phyloP scores from a whole-genome alignment of 768 basidiomycete genomes.

The Termitomyces sp. region DNA sequence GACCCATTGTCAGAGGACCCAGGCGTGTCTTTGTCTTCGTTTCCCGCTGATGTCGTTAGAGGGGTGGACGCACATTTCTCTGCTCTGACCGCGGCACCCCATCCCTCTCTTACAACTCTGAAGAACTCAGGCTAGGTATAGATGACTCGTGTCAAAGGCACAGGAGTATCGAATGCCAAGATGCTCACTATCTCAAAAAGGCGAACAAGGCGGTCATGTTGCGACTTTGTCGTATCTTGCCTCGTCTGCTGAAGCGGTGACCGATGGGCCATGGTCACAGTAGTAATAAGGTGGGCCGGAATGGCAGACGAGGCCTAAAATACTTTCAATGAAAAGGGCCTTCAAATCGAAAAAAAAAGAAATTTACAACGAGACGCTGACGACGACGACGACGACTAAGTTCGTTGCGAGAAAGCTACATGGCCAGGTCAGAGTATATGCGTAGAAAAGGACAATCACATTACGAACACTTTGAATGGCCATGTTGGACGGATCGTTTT shows the following conservation, averaged over 20 bases:
- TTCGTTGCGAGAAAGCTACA: background rate
- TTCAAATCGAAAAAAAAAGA: background rate
- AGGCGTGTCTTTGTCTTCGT: background rate
- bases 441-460: background rate
- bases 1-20: background rate
- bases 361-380: background rate
- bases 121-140: background rate
- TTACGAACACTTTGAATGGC: background rate
- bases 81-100: background rate
- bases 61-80: background rate
- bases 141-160: background rate
- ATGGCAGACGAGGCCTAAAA: background rate
- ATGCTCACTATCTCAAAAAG: background rate
- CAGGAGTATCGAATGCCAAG: background rate
- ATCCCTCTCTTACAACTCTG: background rate
- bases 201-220: background rate
- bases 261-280: background rate
- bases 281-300: background rate
- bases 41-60: background rate
- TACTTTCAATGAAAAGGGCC: background rate
- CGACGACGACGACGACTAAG: background rate
- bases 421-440: background rate
- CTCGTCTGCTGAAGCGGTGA: background rate
- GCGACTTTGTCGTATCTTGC: background rate
- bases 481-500: background rate